These are phyloP conservation scores for Didymella pinodella DNA, from an alignment of 2,329 filamentous ascomycete species.

Conservation along the genomic window DNA sequence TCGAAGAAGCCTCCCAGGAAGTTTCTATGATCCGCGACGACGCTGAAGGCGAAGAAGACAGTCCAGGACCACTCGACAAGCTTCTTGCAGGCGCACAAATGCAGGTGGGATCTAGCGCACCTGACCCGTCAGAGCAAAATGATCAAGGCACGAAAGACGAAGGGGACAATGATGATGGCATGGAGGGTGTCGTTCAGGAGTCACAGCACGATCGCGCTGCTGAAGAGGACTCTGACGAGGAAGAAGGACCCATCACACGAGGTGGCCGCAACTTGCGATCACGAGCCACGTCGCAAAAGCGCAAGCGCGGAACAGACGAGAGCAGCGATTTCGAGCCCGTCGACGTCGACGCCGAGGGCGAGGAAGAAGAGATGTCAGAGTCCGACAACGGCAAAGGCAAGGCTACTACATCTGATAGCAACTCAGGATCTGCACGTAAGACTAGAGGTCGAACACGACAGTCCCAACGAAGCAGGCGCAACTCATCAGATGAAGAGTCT, in stretches of 20 bases:
- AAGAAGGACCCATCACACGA: slow-evolving; percentile 63
- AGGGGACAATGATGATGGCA: slow-evolving; percentile 40
- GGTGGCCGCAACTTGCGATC: slow-evolving; percentile 52
- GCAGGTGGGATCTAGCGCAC: slow-evolving; percentile 48
- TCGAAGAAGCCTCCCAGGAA: slow-evolving; percentile 64
- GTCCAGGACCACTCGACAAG: slow-evolving; percentile 43
- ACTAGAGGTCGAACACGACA: slow-evolving; percentile 57
- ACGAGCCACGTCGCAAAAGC: slow-evolving; percentile 43
- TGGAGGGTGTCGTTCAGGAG: slow-evolving; percentile 53
- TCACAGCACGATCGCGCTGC: slow-evolving; percentile 50
- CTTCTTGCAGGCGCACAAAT: slow-evolving; percentile 47
- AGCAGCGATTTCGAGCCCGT: slow-evolving; percentile 71
- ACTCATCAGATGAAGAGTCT: slow-evolving; percentile 58
- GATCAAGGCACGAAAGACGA: slow-evolving; percentile 43
- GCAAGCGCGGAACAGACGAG: slow-evolving; percentile 58
- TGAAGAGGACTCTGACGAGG: slow-evolving; percentile 60
- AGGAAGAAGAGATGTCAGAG: slow-evolving; percentile 62
- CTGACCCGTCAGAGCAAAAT: slow-evolving; percentile 43
- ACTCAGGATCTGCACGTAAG: slow-evolving; percentile 56
- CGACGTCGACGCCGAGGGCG: slow-evolving; percentile 63
- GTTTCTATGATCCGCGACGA: slow-evolving; percentile 48
- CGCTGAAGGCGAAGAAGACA: slow-evolving; percentile 34
- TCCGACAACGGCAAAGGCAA: slow-evolving; percentile 58
- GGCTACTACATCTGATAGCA: slow-evolving; percentile 49
- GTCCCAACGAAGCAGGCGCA: slow-evolving; percentile 57